Evolutionary conservation across 2,329 filamentous ascomycete species (phyloP).

Genomic region (Aureobasidium sp.): DNA sequence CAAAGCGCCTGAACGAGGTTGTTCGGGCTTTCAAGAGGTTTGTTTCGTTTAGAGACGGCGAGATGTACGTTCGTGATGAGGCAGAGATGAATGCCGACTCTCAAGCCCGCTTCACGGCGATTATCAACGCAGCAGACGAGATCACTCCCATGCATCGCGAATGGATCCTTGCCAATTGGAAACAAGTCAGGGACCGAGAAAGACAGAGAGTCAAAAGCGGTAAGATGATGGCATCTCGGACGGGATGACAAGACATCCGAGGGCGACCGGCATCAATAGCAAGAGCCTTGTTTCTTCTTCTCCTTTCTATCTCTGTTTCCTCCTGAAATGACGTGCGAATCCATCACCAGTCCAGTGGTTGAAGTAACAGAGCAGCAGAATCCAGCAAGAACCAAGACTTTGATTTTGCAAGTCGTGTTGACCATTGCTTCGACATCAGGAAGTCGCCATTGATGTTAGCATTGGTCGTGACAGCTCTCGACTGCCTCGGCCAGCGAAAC

Average conservation of each 20-base stretch:
- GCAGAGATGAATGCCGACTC: constrained; percentile 19
- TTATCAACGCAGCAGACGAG: constrained; percentile 18
- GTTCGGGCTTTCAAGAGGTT: constrained; percentile 25
- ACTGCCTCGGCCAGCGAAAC: neutral
- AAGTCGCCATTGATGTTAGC: too few species aligned
- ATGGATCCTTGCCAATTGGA: constrained; percentile 25
- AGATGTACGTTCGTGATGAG: constrained; percentile 14
- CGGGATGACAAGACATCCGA: neutral
- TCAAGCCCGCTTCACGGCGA: constrained; percentile 6
- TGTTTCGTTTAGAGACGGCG: neutral
- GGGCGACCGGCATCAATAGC: too few species aligned
- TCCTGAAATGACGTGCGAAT: too few species aligned
- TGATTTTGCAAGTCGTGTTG: too few species aligned
- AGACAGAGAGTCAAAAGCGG: constrained; percentile 17
- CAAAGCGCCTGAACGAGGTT: constrained; percentile 19
- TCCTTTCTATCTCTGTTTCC: too few species aligned
- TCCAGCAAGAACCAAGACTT: too few species aligned
- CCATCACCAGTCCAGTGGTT: too few species aligned
- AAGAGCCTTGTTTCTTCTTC: too few species aligned
- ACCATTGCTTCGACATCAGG: too few species aligned
- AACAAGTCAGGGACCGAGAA: constrained; percentile 23
- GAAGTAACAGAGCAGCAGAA: too few species aligned
- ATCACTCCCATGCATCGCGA: constrained; percentile 17
- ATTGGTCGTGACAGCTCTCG: too few species aligned
- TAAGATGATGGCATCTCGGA: neutral